Percentiles rank a stretch among this genome's conserved stretches.
Conservation (phyloP, 192 early-diverging fungal genomes). For the Rhizophagus prolifer region DNA sequence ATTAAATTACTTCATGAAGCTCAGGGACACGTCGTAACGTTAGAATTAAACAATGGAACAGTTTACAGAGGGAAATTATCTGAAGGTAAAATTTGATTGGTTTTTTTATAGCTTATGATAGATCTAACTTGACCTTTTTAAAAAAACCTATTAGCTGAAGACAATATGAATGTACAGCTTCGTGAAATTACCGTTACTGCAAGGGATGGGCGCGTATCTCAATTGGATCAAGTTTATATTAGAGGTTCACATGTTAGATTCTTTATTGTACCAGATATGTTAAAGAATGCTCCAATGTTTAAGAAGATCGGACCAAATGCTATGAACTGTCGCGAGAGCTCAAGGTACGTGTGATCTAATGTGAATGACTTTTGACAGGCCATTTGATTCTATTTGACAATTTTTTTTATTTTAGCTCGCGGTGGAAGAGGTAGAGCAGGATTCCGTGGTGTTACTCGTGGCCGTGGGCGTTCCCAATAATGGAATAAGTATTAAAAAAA, state of each 20-base stretch:
- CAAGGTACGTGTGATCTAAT: conserved; percentile 46
- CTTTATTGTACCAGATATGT: conserved; percentile 98
- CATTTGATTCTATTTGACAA: not conserved
- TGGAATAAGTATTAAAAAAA: too few species aligned
- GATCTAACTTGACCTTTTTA: not conserved
- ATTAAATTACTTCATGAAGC: conserved; percentile 97
- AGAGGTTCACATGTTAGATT: conserved; percentile 91
- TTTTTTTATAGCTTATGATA: not conserved
- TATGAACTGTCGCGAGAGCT: conserved; percentile 77
- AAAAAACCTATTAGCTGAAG: conserved; percentile 65
- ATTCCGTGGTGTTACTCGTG: conserved; percentile 23
- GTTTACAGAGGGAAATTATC: conserved; percentile 93
- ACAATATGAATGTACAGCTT: conserved; percentile 99
- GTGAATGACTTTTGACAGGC: not conserved
- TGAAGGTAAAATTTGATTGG: conserved; percentile 57
- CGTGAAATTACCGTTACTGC: conserved; percentile 90
- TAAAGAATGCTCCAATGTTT: conserved; percentile 99
- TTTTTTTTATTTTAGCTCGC: conserved; percentile 15
- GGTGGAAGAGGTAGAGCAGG: conserved; percentile 18
- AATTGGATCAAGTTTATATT: conserved; percentile 95
- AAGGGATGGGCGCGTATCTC: conserved; percentile 87
- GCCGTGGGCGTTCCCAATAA: conserved; percentile 16
- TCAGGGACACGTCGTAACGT: conserved; percentile 92
- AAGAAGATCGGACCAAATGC: conserved; percentile 84
- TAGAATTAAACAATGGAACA: conserved; percentile 94